Conservation (phyloP, 306 rosid genomes). For the Coriaria nepalensis region DNA sequence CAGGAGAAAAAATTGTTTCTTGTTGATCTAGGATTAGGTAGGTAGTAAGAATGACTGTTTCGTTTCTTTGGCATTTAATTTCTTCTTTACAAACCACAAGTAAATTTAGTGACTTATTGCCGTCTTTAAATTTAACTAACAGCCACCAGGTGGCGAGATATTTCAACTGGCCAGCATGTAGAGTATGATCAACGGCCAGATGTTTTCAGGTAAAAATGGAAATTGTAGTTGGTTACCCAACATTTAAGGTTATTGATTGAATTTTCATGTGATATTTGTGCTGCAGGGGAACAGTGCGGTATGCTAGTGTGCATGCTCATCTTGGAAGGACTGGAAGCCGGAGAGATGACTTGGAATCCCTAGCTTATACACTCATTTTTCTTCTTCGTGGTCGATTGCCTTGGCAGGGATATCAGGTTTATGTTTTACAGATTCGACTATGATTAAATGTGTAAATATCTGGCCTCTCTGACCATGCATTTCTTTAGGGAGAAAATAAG, state of each 20-base stretch:
- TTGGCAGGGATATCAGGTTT: constrained; percentile 69
- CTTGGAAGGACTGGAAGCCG: constrained; percentile 43
- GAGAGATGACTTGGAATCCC: constrained; percentile 54
- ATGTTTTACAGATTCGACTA: constrained; percentile 2
- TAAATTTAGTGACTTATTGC: too few relatives aligned
- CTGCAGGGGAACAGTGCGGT: constrained; percentile 37
- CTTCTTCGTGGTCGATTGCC: constrained; percentile 45
- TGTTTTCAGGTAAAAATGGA: constrained; percentile 30
- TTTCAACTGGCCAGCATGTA: constrained; percentile 28
- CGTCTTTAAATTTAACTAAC: too few relatives aligned
- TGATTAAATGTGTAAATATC: neutral
- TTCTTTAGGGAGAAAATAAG: constrained; percentile 74
- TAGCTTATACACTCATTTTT: constrained; percentile 40
- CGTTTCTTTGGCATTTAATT: too few relatives aligned
- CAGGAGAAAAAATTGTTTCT: too few relatives aligned
- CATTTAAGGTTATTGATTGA: too few relatives aligned
- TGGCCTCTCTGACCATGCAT: neutral
- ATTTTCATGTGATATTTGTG: too few relatives aligned
- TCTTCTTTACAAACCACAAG: too few relatives aligned
- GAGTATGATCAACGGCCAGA: constrained; percentile 49
- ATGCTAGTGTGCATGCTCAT: constrained; percentile 48
- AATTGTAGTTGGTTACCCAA: constrained; percentile 6
- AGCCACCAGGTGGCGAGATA: constrained; percentile 42
- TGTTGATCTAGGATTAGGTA: too few relatives aligned
- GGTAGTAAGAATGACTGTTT: too few relatives aligned